Conservation (phyloP, 805 yeast genomes). For the Starmerella sp. region DNA sequence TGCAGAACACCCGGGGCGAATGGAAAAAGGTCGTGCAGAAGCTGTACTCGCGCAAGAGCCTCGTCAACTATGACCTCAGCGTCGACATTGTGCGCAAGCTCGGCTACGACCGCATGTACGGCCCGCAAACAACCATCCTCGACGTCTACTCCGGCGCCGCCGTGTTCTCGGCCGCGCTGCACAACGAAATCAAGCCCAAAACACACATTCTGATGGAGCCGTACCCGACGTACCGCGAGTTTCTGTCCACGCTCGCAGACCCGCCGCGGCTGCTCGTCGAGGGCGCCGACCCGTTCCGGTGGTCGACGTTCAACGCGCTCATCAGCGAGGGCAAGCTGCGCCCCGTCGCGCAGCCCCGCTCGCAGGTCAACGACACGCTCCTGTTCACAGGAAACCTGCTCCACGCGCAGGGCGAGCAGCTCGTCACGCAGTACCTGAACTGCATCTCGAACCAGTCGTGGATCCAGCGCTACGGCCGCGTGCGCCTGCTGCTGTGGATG, state of each 20-base stretch:
- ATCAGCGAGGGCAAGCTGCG: conserved; percentile 36
- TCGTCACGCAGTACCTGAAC: conserved; percentile 62
- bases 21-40: conserved; percentile 19
- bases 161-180: conserved; percentile 49
- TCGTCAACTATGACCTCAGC: conserved; percentile 24
- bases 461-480: conserved; percentile 63
- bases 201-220: conserved; percentile 55
- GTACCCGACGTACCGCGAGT: conserved; percentile 28
- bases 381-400: conserved; percentile 52
- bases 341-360: conserved; percentile 32
- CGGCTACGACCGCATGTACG: conserved; percentile 31
- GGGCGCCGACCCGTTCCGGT: conserved; percentile 48
- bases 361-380: conserved; percentile 41
- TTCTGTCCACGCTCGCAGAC: conserved; percentile 15
- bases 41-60: conserved; percentile 24
- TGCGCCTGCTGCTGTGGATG: conserved; percentile 61
- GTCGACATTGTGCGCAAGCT: conserved; percentile 39
- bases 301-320: conserved; percentile 48
- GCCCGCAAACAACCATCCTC: conserved; percentile 24
- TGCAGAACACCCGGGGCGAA: conserved; percentile 21
- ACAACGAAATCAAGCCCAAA: conserved; percentile 48
- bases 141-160: conserved; percentile 36
- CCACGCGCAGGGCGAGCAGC: conserved; percentile 48
- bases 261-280: conserved; percentile 25
- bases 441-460: conserved; percentile 62